Evolutionary conservation across 805 yeast species (phyloP).

Genomic region (Candida sithepensis): DNA sequence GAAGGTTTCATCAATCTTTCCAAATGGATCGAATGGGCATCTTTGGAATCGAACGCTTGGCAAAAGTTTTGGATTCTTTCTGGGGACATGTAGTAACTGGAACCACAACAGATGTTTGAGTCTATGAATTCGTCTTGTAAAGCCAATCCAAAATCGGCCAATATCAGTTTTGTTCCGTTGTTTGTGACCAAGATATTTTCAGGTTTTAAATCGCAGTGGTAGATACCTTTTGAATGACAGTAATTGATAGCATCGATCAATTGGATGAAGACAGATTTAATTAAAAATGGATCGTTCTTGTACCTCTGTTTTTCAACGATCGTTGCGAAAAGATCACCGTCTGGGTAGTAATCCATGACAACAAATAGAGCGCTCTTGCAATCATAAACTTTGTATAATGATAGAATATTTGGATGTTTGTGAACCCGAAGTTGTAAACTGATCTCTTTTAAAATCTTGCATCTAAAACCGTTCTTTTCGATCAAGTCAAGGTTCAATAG

Average conservation of each 20-base stretch:
- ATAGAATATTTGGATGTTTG: conserved; percentile 71
- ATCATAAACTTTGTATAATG: conserved; percentile 70
- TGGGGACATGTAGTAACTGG: conserved; percentile 91
- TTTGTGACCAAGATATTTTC: conserved; percentile 77
- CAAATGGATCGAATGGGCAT: conserved; percentile 29
- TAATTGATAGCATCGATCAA: conserved; percentile 77
- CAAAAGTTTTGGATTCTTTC: conserved; percentile 55
- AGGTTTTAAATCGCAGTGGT: conserved; percentile 94
- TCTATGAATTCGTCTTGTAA: conserved; percentile 54
- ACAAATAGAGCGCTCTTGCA: conserved; percentile 58
- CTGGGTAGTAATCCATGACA: conserved; percentile 80
- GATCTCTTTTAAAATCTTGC: conserved; percentile 58
- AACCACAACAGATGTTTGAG: conserved; percentile 78
- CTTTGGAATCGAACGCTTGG: conserved; percentile 30
- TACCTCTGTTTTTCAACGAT: conserved; percentile 75
- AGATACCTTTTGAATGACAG: conserved; percentile 80
- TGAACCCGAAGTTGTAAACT: conserved; percentile 72
- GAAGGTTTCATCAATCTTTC: conserved; percentile 23
- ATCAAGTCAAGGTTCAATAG: conserved; percentile 35
- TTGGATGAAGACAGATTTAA: conserved; percentile 65
- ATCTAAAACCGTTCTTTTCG: conserved; percentile 30
- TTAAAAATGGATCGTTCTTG: conserved; percentile 43
- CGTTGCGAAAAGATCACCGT: conserved; percentile 82
- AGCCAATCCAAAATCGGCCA: conserved; percentile 91
- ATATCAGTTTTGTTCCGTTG: conserved; percentile 51